Percentiles rank a stretch among this genome's conserved stretches.
phyloP scores from a whole-genome alignment of 139 green algal genomes.

The Parachlorella kessleri region DNA sequence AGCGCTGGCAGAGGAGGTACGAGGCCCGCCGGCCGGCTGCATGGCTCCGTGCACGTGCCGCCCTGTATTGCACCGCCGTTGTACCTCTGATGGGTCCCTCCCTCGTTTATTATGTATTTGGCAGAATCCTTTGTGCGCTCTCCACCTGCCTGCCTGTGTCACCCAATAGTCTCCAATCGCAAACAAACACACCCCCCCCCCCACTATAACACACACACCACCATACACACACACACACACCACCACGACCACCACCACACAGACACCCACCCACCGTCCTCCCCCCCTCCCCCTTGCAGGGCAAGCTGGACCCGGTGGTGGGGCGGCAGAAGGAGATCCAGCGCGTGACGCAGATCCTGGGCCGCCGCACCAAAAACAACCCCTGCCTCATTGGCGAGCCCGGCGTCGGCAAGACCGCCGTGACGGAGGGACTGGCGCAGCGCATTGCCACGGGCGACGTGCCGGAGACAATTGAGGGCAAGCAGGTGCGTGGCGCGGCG shows the following conservation, averaged over 20 bases:
- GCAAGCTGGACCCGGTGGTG: slow-evolving; percentile 98
- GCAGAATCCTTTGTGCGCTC: too few relatives aligned
- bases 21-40: neutral
- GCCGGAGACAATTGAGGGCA: slow-evolving; percentile 99
- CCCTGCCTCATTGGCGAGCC: slow-evolving; percentile 98
- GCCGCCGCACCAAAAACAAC: slow-evolving; percentile 98
- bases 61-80: too few relatives aligned
- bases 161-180: neutral
- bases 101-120: too few relatives aligned
- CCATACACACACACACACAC: too few relatives aligned
- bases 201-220: too few relatives aligned
- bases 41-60: too few relatives aligned
- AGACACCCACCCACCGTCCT: too few relatives aligned
- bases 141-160: neutral
- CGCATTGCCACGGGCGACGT: slow-evolving; percentile 93
- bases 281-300: slow-evolving; percentile 52
- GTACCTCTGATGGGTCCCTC: too few relatives aligned
- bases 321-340: slow-evolving; percentile 97
- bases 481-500: slow-evolving; percentile 82
- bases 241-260: too few relatives aligned
- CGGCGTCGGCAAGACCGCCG: slow-evolving; percentile 98
- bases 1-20: slow-evolving; percentile 87
- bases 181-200: neutral
- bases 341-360: slow-evolving; percentile 99
- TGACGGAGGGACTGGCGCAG: slow-evolving; percentile 98